Conservation (phyloP, 495 filamentous ascomycete genomes). For the Tuber umbilicatum region DNA sequence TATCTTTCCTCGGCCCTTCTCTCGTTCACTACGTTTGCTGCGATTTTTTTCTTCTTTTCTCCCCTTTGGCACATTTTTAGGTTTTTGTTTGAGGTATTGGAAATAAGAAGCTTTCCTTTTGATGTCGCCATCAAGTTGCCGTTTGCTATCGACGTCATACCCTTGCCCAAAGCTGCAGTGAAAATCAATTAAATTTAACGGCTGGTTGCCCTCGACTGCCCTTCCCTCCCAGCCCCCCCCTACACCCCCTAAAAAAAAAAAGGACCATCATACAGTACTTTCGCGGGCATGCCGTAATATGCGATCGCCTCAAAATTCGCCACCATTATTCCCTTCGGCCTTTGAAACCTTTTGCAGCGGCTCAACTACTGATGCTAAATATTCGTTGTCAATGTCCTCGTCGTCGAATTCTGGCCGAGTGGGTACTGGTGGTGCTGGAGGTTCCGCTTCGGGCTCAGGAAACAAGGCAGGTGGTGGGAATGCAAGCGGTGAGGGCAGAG, state of each 20-base stretch:
- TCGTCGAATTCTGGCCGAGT: slow-evolving; percentile 22
- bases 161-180: slow-evolving; percentile 24
- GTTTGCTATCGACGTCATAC: slow-evolving; percentile 41
- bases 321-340: slow-evolving; percentile 27
- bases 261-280: too few relatives aligned
- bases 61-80: neutral
- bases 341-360: slow-evolving; percentile 25
- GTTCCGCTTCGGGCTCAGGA: slow-evolving; percentile 4
- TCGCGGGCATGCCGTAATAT: slow-evolving; percentile 25
- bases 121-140: slow-evolving; percentile 37
- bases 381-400: slow-evolving; percentile 31
- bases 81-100: neutral
- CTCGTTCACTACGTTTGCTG: neutral
- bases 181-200: slow-evolving; percentile 30
- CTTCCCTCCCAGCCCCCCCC: slow-evolving; percentile 6
- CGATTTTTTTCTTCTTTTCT: slow-evolving; percentile 7
- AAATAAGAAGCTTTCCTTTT: slow-evolving; percentile 5
- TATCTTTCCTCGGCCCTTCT: neutral
- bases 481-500: slow-evolving; percentile 24
- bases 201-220: slow-evolving; percentile 22
- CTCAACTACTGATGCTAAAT: slow-evolving; percentile 27
- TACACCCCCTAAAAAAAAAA: neutral
- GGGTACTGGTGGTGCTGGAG: slow-evolving; percentile 16
- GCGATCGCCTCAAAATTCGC: slow-evolving; percentile 36
- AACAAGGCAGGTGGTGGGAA: slow-evolving; percentile 11